phyloP scores from a whole-genome alignment of 1,284 basidiomycete genomes.

The Bondarzewia mesenterica region DNA sequence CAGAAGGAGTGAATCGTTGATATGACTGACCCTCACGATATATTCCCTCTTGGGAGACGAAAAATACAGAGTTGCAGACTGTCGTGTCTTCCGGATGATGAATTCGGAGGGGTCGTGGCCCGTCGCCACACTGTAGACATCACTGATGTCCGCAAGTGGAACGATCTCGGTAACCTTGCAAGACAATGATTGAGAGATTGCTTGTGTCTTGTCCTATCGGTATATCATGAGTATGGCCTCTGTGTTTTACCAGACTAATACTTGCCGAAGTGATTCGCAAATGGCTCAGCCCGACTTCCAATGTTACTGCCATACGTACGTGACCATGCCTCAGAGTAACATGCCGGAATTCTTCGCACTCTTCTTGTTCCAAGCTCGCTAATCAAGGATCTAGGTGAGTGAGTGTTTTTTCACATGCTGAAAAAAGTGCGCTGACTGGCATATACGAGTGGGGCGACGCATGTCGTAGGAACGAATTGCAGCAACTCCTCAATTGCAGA shows the following conservation, averaged over 20 bases:
- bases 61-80: constrained; percentile 64
- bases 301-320: constrained; percentile 52
- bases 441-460: constrained; percentile 40
- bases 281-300: constrained; percentile 57
- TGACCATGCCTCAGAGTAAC: constrained; percentile 57
- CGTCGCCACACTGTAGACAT: constrained; percentile 74
- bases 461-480: constrained; percentile 41
- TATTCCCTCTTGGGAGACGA: constrained; percentile 59
- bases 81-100: constrained; percentile 66
- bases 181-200: constrained; percentile 52
- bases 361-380: constrained; percentile 57
- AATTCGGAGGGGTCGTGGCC: constrained; percentile 74
- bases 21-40: constrained; percentile 59
- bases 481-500: constrained; percentile 51
- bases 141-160: constrained; percentile 72
- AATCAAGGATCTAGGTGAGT: constrained; percentile 1
- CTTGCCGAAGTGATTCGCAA: constrained; percentile 59
- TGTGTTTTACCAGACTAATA: background rate
- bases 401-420: background rate
- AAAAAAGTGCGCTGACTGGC: constrained; percentile 36
- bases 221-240: background rate
- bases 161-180: constrained; percentile 78
- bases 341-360: constrained; percentile 41
- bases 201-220: constrained; percentile 52
- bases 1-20: background rate